Conservation (phyloP, 176 grass and related monocot genomes). For the Stipa capillata region DNA sequence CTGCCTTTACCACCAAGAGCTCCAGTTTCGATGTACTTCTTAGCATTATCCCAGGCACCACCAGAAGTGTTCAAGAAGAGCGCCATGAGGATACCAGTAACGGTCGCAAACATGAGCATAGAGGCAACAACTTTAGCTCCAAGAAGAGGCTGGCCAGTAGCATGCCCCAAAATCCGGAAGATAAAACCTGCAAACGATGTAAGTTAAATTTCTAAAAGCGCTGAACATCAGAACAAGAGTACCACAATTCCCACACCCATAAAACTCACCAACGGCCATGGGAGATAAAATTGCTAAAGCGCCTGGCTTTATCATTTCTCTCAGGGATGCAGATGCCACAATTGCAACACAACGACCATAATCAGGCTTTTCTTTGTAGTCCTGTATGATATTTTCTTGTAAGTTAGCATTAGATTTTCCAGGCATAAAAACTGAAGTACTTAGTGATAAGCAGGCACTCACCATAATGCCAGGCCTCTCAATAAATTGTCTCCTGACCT, state of each 20-base stretch:
- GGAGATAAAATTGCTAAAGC: constrained; percentile 96
- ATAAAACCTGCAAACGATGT: constrained; percentile 51
- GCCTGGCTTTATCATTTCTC: constrained; percentile 95
- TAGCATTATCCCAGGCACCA: constrained; percentile 97
- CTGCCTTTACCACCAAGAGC: constrained; percentile 96
- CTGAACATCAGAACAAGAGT: background rate
- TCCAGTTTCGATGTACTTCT: constrained; percentile 99
- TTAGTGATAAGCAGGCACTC: constrained; percentile 21
- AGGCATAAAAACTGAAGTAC: constrained; percentile 1
- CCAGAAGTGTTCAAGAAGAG: constrained; percentile 96
- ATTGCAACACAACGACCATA: constrained; percentile 98
- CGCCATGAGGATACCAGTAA: constrained; percentile 92
- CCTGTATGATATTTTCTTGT: constrained; percentile 36
- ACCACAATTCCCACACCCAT: background rate
- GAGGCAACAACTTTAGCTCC: constrained; percentile 97
- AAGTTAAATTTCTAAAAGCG: constrained; percentile 1
- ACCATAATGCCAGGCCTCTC: constrained; percentile 99
- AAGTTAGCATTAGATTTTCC: background rate
- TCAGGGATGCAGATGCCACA: constrained; percentile 93
- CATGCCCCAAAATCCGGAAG: constrained; percentile 81
- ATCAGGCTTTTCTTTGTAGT: constrained; percentile 95
- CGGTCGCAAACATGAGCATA: constrained; percentile 97
- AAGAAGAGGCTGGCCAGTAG: constrained; percentile 66
- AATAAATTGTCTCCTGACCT: constrained; percentile 97
- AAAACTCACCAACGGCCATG: constrained; percentile 70